Base-by-base conservation (phyloP, 768 basidiomycete genomes). In the Cyclocybe cylindracea region DNA sequence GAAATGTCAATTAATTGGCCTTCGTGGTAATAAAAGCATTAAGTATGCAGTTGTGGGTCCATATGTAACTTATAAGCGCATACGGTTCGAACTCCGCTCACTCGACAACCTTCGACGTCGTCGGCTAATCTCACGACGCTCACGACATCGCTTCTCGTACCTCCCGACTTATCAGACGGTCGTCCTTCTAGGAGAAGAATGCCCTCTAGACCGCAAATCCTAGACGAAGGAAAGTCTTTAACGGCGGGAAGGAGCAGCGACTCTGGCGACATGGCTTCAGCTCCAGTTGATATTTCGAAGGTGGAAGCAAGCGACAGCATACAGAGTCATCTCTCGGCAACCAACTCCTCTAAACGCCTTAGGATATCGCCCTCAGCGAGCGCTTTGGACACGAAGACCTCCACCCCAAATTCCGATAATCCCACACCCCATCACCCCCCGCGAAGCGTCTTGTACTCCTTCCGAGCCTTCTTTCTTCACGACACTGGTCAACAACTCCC, bases 251-350 rank as follows among this genome's bases (percentile, higher is more conserved):
- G 18, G 14, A 39, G 16, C 18, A 13, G 33, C 19, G 41, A 44
- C 4, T 42, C 47, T 34, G 35, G 36, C n/a, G 35, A 29, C 7
- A 35, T 16, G 5, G 44, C 36, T n/a, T 54, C 11, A 16, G 16
- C 7, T 14, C 46, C 58, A n/a, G 56, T 64, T 13, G 55, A 64
- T 33, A 62, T 68, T 41, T 56, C 59, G 37, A 59, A 53, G 37
- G 35, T 61, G 34, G 57, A 60, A 50, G 67, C 63, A 19, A 74
- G 70, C 29, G 72, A 73, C 41, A 78, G 74, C 53, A 70, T 78
- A 51, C 77, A 78, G 48, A 76, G 73, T 44, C 72, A 78, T 59
- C 66, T 78, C 33, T 80, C 77, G 11, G 66, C 65, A 14, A 64
- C 70, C 9, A 74, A 73, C 16, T 71, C 76, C 11, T 66, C 72